Base-by-base conservation (phyloP, 2,329 filamentous ascomycete species). In the Aureobasidium sp. region DNA sequence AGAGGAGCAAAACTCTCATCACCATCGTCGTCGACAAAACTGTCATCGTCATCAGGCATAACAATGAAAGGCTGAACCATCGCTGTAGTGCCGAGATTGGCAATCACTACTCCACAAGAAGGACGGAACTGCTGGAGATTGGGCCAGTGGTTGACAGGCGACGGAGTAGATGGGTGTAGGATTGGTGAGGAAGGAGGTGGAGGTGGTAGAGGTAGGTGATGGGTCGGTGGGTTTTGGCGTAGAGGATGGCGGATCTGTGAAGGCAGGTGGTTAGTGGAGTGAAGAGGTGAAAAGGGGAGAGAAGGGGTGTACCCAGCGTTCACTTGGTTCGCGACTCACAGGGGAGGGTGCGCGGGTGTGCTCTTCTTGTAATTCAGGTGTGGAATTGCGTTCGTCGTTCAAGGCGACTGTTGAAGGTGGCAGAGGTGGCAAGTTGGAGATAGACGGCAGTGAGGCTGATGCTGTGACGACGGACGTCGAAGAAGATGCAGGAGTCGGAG, bases 181-280 rank as follows among this genome's bases (percentile, higher is more conserved):
- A 42, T 25, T 54, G 50, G 32, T 5, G 50, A 36, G 27, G 50
- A 54, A 6, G 49, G 34, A 4, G 49, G 49, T 42, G 37, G 50
- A 1, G 50, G 50, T 21, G 50, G 36, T 3, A 27, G 25, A 27
- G 50, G 14, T 36, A 32, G 14, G 5, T 29, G 50, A 3, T 25
- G 27, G 5, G 8, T 44, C 5, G 62, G 54, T n/a, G 62, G 62
- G 54, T 59, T 62, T 36, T 59, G 53, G 36, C 54, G 59, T 7
- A 64, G 47, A 4, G 62, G 62, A 9, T 58, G 54, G 11, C 54
- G 54, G 7, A 39, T 42, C 54, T 58, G 41, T 47, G 7, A 21
- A 5, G 21, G 7, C 13, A 5, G 21, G 2, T 34, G 27, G 54
- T 58, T 29, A 58, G 54, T 58, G 27, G 13, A 37, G 34, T 37